These are phyloP conservation scores for Colletotrichum viniferum DNA, from an alignment of 2,329 filamentous ascomycete genomes.

Conservation along the genomic window DNA sequence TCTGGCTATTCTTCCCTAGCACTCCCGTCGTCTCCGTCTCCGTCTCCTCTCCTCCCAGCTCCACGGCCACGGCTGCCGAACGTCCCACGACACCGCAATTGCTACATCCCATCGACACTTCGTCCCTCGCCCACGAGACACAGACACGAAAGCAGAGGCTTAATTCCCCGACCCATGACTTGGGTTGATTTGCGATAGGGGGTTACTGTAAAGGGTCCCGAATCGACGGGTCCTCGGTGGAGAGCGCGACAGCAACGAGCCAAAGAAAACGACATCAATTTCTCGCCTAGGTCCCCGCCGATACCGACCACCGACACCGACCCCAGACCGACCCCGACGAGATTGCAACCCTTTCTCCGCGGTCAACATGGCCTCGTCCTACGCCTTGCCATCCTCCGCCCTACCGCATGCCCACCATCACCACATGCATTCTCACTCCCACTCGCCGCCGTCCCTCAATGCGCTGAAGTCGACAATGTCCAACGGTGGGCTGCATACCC, in stretches of 20 bases:
- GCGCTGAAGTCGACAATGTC: constrained; percentile 37
- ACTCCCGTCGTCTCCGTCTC: not conserved
- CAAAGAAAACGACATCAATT: constrained; percentile 8
- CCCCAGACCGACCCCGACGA: constrained; percentile 8
- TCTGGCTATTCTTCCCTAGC: not conserved
- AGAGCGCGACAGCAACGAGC: constrained; percentile 4
- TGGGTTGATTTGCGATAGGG: not conserved
- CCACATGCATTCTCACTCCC: constrained; percentile 43
- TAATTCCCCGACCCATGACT: not conserved
- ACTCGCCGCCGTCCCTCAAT: constrained; percentile 43
- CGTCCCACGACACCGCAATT: constrained; percentile 4
- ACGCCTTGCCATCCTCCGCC: constrained; percentile 56
- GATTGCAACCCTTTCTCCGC: not conserved
- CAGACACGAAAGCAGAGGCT: not conserved
- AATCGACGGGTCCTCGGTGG: constrained; percentile 14
- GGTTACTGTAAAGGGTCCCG: not conserved
- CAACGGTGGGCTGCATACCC: constrained; percentile 28
- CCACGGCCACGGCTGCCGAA: not conserved
- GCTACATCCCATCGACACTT: not conserved
- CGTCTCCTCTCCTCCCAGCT: not conserved
- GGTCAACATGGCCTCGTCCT: constrained; percentile 54
- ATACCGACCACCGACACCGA: constrained; percentile 1
- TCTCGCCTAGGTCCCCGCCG: constrained; percentile 4
- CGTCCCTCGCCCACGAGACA: not conserved
- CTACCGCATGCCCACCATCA: constrained; percentile 52